Evolutionary conservation across 768 basidiomycete species (phyloP).

Genomic region (Postia placenta): DNA sequence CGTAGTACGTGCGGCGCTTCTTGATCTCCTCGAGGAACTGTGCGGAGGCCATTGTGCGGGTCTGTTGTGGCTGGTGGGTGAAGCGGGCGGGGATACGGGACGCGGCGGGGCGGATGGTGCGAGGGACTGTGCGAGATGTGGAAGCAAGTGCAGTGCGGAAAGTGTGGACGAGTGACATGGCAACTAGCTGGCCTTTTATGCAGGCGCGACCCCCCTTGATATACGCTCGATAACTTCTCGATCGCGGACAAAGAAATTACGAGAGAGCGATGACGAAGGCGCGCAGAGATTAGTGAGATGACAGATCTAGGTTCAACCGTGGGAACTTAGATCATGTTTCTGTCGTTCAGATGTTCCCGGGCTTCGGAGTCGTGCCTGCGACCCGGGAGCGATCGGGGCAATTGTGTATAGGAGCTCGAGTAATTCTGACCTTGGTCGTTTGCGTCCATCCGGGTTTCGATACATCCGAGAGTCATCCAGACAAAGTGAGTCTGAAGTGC

Average conservation of each 20-base stretch:
- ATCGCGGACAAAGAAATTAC: neutral
- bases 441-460: neutral
- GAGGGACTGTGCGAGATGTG: neutral
- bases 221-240: no score
- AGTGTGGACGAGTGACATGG: conserved; percentile 1
- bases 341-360: neutral
- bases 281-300: neutral
- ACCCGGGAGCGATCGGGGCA: neutral
- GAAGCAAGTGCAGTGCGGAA: neutral
- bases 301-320: neutral
- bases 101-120: neutral
- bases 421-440: neutral
- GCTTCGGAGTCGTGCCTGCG: neutral
- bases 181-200: neutral
- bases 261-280: neutral
- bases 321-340: neutral
- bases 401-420: neutral
- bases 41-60: conserved; percentile 9
- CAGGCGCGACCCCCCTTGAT: neutral
- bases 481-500: neutral
- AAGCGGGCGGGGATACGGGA: neutral
- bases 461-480: neutral
- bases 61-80: neutral
- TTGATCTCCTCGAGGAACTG: conserved; percentile 17
- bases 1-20: conserved; percentile 16